A percentile compares a stretch with the other conserved stretches of the same genome.
These are phyloP conservation scores for Nannochloropsis gaditana DNA, from an alignment of 108 stramenopile genomes.

Conservation along the genomic window DNA sequence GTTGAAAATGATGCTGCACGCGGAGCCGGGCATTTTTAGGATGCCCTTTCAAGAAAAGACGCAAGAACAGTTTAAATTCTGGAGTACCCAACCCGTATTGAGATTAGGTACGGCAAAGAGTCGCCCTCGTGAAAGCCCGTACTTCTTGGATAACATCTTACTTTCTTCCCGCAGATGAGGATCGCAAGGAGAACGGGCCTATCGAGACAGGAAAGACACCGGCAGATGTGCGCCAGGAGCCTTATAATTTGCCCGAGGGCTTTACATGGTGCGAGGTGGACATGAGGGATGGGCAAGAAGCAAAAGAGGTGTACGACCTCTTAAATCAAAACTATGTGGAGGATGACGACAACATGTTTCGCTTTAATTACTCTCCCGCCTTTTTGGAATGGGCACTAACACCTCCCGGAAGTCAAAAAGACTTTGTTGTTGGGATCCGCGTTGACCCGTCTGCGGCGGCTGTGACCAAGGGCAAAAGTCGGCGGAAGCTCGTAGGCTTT, in stretches of 20 bases:
- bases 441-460: not conserved
- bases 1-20: slow-evolving; percentile 17
- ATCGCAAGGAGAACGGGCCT: slow-evolving; percentile 63
- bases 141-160: no score
- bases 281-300: slow-evolving; percentile 51
- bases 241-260: slow-evolving; percentile 91
- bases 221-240: slow-evolving; percentile 71
- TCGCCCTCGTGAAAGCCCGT: no score
- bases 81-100: slow-evolving; percentile 88
- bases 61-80: slow-evolving; percentile 59
- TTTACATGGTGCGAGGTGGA: slow-evolving; percentile 88
- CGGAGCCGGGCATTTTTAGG: not conserved
- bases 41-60: slow-evolving; percentile 9
- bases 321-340: slow-evolving; percentile 97
- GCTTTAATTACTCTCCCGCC: slow-evolving; percentile 86
- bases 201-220: slow-evolving; percentile 66
- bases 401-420: slow-evolving; percentile 67
- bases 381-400: slow-evolving; percentile 86
- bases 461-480: slow-evolving; percentile 47
- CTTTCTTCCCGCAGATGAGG: not conserved
- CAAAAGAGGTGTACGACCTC: slow-evolving; percentile 81
- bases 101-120: slow-evolving; percentile 20
- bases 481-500: slow-evolving; percentile 81
- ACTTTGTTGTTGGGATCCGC: not conserved
- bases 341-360: slow-evolving; percentile 94